Percentiles rank a stretch among this genome's conserved stretches.
These are phyloP conservation scores for Dactylellina cionopaga DNA, from an alignment of 2,329 filamentous ascomycete species.

Conservation along the genomic window DNA sequence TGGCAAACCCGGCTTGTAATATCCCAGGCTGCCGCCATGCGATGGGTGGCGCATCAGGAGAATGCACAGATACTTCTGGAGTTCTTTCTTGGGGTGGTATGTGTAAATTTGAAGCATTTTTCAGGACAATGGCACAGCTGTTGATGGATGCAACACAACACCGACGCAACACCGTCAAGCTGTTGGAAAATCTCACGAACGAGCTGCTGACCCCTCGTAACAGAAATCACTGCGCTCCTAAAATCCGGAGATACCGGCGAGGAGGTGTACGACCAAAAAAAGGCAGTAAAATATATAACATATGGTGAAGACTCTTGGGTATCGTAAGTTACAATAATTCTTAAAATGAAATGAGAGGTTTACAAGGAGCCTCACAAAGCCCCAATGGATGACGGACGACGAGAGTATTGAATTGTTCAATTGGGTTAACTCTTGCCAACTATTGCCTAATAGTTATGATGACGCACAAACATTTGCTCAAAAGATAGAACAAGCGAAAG, in stretches of 20 bases:
- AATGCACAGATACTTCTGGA: constrained; percentile 41
- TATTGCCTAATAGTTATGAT: neutral
- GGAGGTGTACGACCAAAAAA: constrained; percentile 2
- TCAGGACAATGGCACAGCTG: too few relatives aligned
- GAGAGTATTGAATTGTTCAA: neutral
- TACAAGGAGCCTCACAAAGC: too few relatives aligned
- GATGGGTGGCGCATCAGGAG: constrained; percentile 23
- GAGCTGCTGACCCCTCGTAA: too few relatives aligned
- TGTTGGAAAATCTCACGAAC: neutral
- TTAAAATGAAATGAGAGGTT: too few relatives aligned
- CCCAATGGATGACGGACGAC: too few relatives aligned
- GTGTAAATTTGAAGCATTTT: too few relatives aligned
- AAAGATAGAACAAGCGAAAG: constrained; percentile 4
- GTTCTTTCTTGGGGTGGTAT: constrained; percentile 26
- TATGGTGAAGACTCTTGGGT: constrained; percentile 22
- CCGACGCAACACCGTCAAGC: too few relatives aligned
- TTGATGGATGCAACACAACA: too few relatives aligned
- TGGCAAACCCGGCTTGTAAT: constrained; percentile 55
- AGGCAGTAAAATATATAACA: constrained; percentile 16
- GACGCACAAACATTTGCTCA: constrained; percentile 18
- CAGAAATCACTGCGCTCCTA: constrained; percentile 6
- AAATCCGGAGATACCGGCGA: neutral
- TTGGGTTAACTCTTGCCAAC: neutral
- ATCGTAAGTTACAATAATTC: too few relatives aligned
- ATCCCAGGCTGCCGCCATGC: constrained; percentile 56